These are phyloP conservation scores for Salix suchowensis DNA, from an alignment of 345 rosid genomes.

Conservation along the genomic window DNA sequence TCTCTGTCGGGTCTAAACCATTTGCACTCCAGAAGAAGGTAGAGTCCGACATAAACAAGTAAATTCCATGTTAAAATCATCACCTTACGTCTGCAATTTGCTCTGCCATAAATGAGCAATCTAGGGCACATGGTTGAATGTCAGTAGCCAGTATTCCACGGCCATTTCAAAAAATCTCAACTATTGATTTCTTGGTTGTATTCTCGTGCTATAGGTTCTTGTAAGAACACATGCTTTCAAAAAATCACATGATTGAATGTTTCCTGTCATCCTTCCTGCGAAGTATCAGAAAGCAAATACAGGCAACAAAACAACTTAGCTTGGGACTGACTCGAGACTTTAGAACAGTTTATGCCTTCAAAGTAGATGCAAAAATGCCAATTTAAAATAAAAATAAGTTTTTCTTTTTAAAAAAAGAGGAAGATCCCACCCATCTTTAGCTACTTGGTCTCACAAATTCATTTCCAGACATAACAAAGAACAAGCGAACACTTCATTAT, in stretches of 20 bases:
- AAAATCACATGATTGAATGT: too few species aligned
- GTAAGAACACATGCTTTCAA: too few species aligned
- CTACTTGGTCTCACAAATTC: background rate
- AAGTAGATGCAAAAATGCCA: background rate
- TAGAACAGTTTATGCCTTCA: background rate
- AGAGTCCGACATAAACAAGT: too few species aligned
- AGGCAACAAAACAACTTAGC: background rate
- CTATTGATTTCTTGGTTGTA: too few species aligned
- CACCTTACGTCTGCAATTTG: background rate
- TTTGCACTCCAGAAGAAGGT: too few species aligned
- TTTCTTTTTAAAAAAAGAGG: background rate
- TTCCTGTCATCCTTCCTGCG: too few species aligned
- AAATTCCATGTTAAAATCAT: background rate
- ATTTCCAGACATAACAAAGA: background rate
- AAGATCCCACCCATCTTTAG: background rate
- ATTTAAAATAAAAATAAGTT: background rate
- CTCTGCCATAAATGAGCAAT: background rate
- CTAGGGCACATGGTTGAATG: background rate
- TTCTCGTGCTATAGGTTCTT: too few species aligned
- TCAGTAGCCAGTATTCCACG: background rate
- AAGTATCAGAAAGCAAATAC: background rate
- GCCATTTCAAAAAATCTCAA: background rate
- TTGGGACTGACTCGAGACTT: background rate
- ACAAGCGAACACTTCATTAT: background rate
- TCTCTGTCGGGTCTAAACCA: too few species aligned